Base-by-base conservation (phyloP, 805 yeast genomes). In the Candida silvicultrix region DNA sequence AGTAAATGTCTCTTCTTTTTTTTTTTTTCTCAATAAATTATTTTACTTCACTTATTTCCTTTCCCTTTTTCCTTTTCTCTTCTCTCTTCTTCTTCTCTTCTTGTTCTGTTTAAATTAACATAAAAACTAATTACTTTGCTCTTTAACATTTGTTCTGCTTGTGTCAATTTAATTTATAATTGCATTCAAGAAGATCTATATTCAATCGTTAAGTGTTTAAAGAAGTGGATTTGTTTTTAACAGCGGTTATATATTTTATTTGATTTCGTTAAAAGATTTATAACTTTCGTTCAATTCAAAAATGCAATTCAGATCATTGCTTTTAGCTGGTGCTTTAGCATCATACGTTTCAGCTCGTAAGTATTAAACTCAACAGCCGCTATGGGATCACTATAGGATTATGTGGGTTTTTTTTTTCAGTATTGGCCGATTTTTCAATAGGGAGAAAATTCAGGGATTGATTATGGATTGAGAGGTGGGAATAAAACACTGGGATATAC, bases 251-350 rank as follows among this genome's bases (percentile, higher is more conserved):
- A 4, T 18, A 34, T 18, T 34, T 16, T 4, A 8, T 20, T 37
- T 37, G n/a, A 37, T 14, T 20, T 20, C 39, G 21, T 12, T 18
- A 10, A 20, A 9, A 37, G 25, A 21, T 14, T 19, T 15, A 35
- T 16, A 15, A 35, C 38, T 18, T 35, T 35, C 38, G 38, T 21
- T 37, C 15, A 37, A 21, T 19, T 8, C 5, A 14, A 49, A 49
- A 49, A 80, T 81, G 85, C 83, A 77, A 71, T 68, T 77, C 69
- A 78, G 73, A 67, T 67, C 76, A 51, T 58, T 75, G 60, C 59
- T 77, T 53, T 67, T 73, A 50, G 59, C 71, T 53, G 70, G 75
- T 55, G 74, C 81, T 57, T 51, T 77, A 42, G 73, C 76, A 54
- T 76, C 77, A 50, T 55, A 74, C 49, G 81, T 70, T 50, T 54